These are phyloP conservation scores for Cladosporium phlei DNA, from an alignment of 2,329 filamentous ascomycete species.

Conservation along the genomic window DNA sequence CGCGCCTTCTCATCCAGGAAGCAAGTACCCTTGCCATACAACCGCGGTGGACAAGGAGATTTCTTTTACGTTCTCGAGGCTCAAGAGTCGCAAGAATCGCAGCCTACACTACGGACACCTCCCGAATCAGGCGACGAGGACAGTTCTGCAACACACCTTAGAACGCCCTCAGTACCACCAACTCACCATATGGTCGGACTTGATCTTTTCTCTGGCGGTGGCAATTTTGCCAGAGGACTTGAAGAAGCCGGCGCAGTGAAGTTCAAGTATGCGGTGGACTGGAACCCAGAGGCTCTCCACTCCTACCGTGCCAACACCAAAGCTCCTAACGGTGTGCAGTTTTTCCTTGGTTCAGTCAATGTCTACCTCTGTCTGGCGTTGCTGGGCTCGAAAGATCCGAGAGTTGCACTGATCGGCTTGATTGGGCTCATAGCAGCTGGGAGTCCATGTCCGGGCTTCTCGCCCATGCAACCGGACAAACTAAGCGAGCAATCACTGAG, in stretches of 20 bases:
- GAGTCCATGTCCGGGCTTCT: conserved; percentile 75
- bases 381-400: conserved; percentile 40
- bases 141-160: too few relatives aligned
- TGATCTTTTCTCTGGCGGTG: conserved; percentile 73
- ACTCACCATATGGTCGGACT: conserved; percentile 53
- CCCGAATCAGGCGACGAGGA: neutral
- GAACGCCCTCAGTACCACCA: neutral
- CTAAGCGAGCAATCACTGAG: conserved; percentile 53
- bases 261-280: conserved; percentile 66
- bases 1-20: neutral
- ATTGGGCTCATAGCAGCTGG: conserved; percentile 68
- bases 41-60: conserved; percentile 60
- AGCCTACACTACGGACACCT: neutral
- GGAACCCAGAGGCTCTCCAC: conserved; percentile 58
- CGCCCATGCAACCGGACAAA: conserved; percentile 56
- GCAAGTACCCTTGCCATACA: conserved; percentile 50
- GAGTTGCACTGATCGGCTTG: conserved; percentile 56
- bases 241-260: conserved; percentile 65
- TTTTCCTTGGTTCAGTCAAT: conserved; percentile 69
- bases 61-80: conserved; percentile 48
- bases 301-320: conserved; percentile 66
- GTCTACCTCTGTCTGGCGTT: conserved; percentile 58
- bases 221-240: conserved; percentile 70
- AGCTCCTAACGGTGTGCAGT: conserved; percentile 39
- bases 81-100: neutral